These are phyloP conservation scores for Colletotrichum phormii DNA, from an alignment of 2,329 filamentous ascomycete species.

Conservation along the genomic window DNA sequence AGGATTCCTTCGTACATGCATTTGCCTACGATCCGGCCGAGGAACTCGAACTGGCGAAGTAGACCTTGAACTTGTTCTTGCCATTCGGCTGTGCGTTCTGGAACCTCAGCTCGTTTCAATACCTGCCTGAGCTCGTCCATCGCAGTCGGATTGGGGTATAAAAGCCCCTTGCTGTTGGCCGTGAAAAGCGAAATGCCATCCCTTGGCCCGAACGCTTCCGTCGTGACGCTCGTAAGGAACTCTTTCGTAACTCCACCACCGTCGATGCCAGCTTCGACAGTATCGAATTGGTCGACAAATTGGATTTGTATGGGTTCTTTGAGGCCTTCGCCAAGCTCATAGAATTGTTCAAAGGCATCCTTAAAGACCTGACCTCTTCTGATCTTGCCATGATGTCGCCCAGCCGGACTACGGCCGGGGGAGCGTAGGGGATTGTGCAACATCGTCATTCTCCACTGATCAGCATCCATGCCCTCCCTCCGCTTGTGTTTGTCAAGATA, in stretches of 20 bases:
- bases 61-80: slow-evolving; percentile 68
- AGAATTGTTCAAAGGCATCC: slow-evolving; percentile 89
- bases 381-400: slow-evolving; percentile 82
- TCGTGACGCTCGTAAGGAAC: slow-evolving; percentile 89
- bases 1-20: slow-evolving; percentile 98
- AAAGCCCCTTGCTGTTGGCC: slow-evolving; percentile 85
- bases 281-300: slow-evolving; percentile 91
- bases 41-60: slow-evolving; percentile 85
- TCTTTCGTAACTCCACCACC: slow-evolving; percentile 98
- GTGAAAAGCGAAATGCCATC: slow-evolving; percentile 73
- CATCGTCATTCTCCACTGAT: slow-evolving; percentile 40
- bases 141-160: slow-evolving; percentile 88
- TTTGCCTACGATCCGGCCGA: slow-evolving; percentile 93
- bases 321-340: slow-evolving; percentile 80
- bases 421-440: slow-evolving; percentile 35
- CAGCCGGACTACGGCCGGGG: slow-evolving; percentile 53
- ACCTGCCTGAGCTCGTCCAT: slow-evolving; percentile 75
- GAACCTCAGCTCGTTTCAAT: slow-evolving; percentile 63
- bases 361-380: slow-evolving; percentile 83
- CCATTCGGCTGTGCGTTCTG: slow-evolving; percentile 67
- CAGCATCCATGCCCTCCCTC: slow-evolving; percentile 70
- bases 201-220: slow-evolving; percentile 78
- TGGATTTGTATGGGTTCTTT: slow-evolving; percentile 98
- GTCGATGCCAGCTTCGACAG: slow-evolving; percentile 92
- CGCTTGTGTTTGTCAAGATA: slow-evolving; percentile 80